Conservation (phyloP, 2,329 filamentous ascomycete species). For the Epichloe gansuensis region DNA sequence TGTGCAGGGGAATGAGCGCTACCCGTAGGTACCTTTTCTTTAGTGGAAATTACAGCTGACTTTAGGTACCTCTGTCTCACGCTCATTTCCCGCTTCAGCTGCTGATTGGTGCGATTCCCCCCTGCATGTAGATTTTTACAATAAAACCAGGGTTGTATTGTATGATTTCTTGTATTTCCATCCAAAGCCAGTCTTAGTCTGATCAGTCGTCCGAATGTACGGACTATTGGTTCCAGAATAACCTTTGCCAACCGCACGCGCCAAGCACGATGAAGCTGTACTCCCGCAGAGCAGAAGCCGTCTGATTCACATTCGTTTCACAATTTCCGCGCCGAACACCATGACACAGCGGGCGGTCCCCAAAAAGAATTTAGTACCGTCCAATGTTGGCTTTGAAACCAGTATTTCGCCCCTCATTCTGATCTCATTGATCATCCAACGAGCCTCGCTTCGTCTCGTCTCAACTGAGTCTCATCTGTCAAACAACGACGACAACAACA, state of each 20-base stretch:
- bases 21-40: too few relatives aligned
- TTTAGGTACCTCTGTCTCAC: too few relatives aligned
- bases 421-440: background rate
- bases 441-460: background rate
- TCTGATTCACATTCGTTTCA: background rate
- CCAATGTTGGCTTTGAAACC: background rate
- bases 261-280: background rate
- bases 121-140: too few relatives aligned
- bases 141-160: too few relatives aligned
- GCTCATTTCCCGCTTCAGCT: too few relatives aligned
- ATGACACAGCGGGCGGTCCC: background rate
- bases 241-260: background rate
- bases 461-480: background rate
- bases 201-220: too few relatives aligned
- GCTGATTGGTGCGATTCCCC: too few relatives aligned
- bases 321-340: background rate
- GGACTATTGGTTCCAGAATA: too few relatives aligned
- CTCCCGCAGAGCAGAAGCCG: background rate
- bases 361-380: background rate
- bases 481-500: background rate
- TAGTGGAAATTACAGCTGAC: too few relatives aligned
- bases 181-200: too few relatives aligned
- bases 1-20: too few relatives aligned
- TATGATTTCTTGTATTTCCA: too few relatives aligned
- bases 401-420: background rate